A percentile compares a stretch with the other conserved stretches of the same genome.
phyloP scores from a whole-genome alignment of 2,329 filamentous ascomycete genomes.

The Tolypocladium nubicola region DNA sequence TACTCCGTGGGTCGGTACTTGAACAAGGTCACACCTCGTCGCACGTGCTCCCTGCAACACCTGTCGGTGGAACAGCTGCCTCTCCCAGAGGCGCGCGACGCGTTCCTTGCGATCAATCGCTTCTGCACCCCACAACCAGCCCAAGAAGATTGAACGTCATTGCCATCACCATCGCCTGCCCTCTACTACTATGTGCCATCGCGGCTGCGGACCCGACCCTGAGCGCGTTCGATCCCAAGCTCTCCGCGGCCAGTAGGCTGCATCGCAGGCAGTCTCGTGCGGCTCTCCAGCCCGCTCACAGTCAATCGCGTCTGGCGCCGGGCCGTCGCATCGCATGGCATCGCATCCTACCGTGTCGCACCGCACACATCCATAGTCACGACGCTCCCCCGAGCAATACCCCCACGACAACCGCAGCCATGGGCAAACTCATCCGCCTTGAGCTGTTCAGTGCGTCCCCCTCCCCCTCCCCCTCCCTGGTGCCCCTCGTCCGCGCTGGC shows the following conservation, averaged over 20 bases:
- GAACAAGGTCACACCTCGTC: not conserved
- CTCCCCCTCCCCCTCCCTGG: conserved; percentile 16
- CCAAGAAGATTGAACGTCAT: not conserved
- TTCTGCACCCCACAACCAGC: not conserved
- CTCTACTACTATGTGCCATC: not conserved
- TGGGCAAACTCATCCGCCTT: conserved; percentile 93
- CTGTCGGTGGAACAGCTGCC: not conserved
- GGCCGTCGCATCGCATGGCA: not conserved
- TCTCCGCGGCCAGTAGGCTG: not conserved
- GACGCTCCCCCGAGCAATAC: not conserved
- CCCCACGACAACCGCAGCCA: conserved; percentile 32
- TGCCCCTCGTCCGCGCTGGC: not conserved
- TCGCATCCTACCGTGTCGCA: too few relatives aligned
- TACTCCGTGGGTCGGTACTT: too few relatives aligned
- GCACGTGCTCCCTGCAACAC: not conserved
- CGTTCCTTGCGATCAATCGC: not conserved
- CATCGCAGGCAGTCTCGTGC: not conserved
- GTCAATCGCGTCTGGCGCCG: not conserved
- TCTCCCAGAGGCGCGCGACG: not conserved
- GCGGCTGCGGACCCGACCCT: not conserved
- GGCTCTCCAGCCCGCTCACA: not conserved
- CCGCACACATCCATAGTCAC: not conserved
- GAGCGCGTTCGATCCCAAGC: not conserved
- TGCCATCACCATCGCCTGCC: not conserved
- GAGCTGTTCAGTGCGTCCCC: conserved; percentile 70